These are phyloP conservation scores for Petunia secreta DNA, from an alignment of 257 asterid species.

Conservation along the genomic window DNA sequence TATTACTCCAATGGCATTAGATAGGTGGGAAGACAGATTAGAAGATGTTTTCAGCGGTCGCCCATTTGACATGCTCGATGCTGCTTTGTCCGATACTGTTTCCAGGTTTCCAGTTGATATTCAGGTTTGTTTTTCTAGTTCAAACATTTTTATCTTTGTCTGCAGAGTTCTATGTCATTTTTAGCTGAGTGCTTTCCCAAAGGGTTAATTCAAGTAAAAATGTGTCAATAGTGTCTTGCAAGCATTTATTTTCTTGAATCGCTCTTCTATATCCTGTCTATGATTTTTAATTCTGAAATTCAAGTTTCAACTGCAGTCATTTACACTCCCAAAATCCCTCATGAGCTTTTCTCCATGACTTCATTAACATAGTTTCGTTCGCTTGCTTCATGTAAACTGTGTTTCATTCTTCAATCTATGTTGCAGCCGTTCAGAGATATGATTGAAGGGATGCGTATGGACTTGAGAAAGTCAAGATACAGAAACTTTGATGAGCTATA, in stretches of 20 bases:
- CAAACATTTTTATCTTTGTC: neutral
- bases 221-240: no score
- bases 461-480: slow-evolving; percentile 88
- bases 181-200: neutral
- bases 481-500: slow-evolving; percentile 84
- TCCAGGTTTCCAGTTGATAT: slow-evolving; percentile 82
- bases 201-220: neutral
- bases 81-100: slow-evolving; percentile 87
- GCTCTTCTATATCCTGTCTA: neutral
- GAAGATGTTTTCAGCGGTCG: slow-evolving; percentile 79
- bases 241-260: neutral
- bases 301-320: no score
- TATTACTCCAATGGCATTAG: slow-evolving; percentile 84
- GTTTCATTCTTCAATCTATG: neutral
- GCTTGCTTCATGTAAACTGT: neutral
- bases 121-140: slow-evolving; percentile 56
- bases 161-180: neutral
- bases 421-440: slow-evolving; percentile 95
- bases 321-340: no score
- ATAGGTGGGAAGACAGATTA: slow-evolving; percentile 90
- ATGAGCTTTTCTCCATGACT: neutral
- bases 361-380: neutral
- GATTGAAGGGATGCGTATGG: slow-evolving; percentile 99
- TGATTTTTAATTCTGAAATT: no score
- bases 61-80: slow-evolving; percentile 99